These are phyloP conservation scores for Ceratobasidium sp. DNA, from an alignment of 1,284 basidiomycete species.

Conservation along the genomic window DNA sequence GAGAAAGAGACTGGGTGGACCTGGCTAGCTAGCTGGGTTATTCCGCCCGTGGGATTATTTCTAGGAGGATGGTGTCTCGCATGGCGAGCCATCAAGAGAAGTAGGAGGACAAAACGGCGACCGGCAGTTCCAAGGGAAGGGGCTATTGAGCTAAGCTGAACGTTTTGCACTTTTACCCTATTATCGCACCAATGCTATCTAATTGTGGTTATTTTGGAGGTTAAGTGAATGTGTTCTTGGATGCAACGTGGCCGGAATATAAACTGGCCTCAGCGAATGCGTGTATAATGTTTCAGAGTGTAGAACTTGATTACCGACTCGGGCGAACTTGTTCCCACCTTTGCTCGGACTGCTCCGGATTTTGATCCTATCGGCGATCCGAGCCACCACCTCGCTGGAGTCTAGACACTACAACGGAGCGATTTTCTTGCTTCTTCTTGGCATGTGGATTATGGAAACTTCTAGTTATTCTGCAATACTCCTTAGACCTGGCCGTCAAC, in stretches of 20 bases:
- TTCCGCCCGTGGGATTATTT: conserved; percentile 78
- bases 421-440: too few species aligned
- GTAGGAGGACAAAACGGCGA: conserved; percentile 36
- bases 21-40: conserved; percentile 81
- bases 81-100: conserved; percentile 48
- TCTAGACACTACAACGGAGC: too few species aligned
- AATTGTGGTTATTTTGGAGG: background rate
- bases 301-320: too few species aligned
- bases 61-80: conserved; percentile 55
- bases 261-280: background rate
- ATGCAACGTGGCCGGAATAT: background rate
- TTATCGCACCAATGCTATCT: background rate
- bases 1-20: conserved; percentile 69
- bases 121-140: conserved; percentile 39
- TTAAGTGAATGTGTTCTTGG: conserved; percentile 18
- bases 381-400: too few species aligned
- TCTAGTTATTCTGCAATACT: too few species aligned
- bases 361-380: background rate
- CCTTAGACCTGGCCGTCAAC: too few species aligned
- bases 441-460: too few species aligned
- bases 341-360: too few species aligned
- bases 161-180: background rate
- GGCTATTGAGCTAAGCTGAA: conserved; percentile 42
- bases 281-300: background rate
- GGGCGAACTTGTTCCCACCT: too few species aligned